Evolutionary conservation across 208 protist species (phyloP).

Genomic region (Crithidia sp.): DNA sequence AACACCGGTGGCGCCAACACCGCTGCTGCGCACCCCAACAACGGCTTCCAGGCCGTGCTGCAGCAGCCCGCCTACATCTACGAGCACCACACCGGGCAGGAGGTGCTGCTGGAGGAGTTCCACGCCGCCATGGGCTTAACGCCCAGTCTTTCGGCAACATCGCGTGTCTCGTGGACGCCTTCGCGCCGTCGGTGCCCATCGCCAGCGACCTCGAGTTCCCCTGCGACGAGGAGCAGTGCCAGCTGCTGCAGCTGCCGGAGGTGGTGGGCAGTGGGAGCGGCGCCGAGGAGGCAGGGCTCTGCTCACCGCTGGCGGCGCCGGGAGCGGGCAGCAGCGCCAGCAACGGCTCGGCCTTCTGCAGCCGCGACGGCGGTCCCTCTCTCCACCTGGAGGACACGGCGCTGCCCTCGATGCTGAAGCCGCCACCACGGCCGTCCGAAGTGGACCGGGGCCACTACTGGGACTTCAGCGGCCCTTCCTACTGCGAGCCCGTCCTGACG

Average conservation of each 20-base stretch:
- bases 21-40: constrained; percentile 8
- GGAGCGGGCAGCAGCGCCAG: constrained; percentile 16
- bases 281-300: constrained; percentile 3
- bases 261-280: neutral
- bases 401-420: neutral
- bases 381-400: constrained; percentile 9
- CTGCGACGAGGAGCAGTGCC: constrained; percentile 39
- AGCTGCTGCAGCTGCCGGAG: constrained; percentile 15
- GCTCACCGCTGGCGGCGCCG: neutral
- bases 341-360: constrained; percentile 16
- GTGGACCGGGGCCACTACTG: constrained; percentile 35
- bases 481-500: constrained; percentile 69
- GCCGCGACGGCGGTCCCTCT: constrained; percentile 3
- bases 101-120: constrained; percentile 72
- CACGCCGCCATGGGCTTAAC: constrained; percentile 58
- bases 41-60: constrained; percentile 5
- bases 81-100: constrained; percentile 63
- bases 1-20: constrained; percentile 2
- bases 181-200: constrained; percentile 67
- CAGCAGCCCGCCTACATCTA: constrained; percentile 52
- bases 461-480: constrained; percentile 49
- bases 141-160: constrained; percentile 68
- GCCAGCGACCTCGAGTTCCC: constrained; percentile 49
- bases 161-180: constrained; percentile 67
- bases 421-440: constrained; percentile 3